phyloP scores from a whole-genome alignment of 495 filamentous ascomycete genomes.

The Aspergillus kassunensis region DNA sequence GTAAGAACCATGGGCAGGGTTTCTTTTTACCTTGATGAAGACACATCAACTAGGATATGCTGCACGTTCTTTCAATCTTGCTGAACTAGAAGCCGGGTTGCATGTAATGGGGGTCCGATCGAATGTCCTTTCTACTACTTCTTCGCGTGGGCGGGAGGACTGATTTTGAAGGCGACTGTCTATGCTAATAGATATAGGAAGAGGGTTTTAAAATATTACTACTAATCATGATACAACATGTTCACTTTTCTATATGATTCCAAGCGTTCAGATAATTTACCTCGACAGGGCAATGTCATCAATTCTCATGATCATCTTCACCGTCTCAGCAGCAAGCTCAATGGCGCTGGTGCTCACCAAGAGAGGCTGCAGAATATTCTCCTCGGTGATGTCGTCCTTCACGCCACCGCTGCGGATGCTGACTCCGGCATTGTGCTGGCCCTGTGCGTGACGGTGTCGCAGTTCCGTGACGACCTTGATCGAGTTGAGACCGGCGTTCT shows the following conservation, averaged over 20 bases:
- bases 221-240: constrained; percentile 22
- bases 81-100: too few species aligned
- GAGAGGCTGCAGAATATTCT: constrained; percentile 95
- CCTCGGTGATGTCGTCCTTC: constrained; percentile 88
- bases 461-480: constrained; percentile 99
- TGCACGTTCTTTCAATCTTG: too few species aligned
- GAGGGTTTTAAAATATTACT: constrained; percentile 20
- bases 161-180: too few species aligned
- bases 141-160: too few species aligned
- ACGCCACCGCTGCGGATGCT: constrained; percentile 97
- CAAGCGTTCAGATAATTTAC: constrained; percentile 26
- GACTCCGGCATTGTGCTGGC: constrained; percentile 92
- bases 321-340: constrained; percentile 93
- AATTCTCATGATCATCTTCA: constrained; percentile 98
- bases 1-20: too few species aligned
- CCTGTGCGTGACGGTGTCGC: constrained; percentile 86
- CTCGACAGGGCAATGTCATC: constrained; percentile 81
- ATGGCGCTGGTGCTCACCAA: constrained; percentile 96
- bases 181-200: background rate
- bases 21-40: too few species aligned
- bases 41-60: too few species aligned
- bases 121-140: too few species aligned
- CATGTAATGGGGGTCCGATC: too few species aligned
- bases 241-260: constrained; percentile 15
- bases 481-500: constrained; percentile 94